Evolutionary conservation across 2,329 filamentous ascomycete species (phyloP), one percentile per base, ranked within the genome.

Genomic region (Aspergillaceae sp.): DNA sequence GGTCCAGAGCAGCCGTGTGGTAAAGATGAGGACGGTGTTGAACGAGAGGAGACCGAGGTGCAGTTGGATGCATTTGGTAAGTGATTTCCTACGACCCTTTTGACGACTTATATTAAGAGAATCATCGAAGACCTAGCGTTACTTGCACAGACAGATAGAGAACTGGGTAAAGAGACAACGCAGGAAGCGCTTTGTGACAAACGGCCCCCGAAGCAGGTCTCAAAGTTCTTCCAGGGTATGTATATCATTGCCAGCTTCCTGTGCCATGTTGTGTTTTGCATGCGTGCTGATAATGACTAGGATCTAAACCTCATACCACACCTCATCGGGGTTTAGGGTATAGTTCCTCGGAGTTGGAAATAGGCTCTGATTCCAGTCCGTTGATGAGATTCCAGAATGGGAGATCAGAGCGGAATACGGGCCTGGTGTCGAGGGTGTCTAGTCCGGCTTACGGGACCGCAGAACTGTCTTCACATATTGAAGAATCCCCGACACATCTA

Each of bases 31-130:
- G 36, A 19, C 27, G 26, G n/a, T 2, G 19, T 6, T 28, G 19
- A 19, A 19, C 6, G 8, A 19, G 4, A 36, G 10, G 34, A 36
- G 9, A 2, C 8, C 9, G 61, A 64, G 29, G 30, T 57, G n/a
- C 54, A 61, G 5, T 60, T 76, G 8, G 73, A 78, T 62, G 67
- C 67, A 3, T 78, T 77, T 52, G 74, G 75, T 78, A 53, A 53
- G 64, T 51, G 8, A 26, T 10, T 34, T 28, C 7, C 7, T 7
- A 11, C 8, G 19, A 19, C 19, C 19, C 19, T 19, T 19, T 2
- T 19, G 19, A 19, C 19, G 19, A 19, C 19, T 19, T 19, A 19
- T 19, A 19, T 19, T 19, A 19, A 19, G 19, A 19, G 19, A 19
- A 19, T 19, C 19, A 3, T 5, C 32, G 3, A 6, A 70, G 68